Evolutionary conservation across 2,329 filamentous ascomycete species (phyloP).

Genomic region (Sclerotinia subarctica): DNA sequence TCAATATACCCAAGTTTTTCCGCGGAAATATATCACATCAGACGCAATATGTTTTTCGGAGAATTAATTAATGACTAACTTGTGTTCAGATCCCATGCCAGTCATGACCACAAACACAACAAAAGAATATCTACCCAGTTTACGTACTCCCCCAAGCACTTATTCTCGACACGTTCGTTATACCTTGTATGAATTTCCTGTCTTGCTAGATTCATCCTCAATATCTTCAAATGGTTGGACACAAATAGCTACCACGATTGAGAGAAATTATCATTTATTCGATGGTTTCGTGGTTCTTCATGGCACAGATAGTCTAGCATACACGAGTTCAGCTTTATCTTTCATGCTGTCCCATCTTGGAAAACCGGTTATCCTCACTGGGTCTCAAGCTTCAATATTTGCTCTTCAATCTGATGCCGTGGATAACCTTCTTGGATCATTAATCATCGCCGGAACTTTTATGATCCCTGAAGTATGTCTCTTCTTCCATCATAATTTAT

Average conservation of each 20-base stretch:
- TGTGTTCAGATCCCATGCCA: conserved; percentile 34
- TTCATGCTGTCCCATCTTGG: conserved; percentile 72
- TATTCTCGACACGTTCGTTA: conserved; percentile 65
- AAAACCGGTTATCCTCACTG: conserved; percentile 68
- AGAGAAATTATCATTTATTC: conserved; percentile 64
- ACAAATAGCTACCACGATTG: conserved; percentile 57
- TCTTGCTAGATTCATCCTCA: conserved; percentile 66
- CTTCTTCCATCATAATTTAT: conserved; percentile 70
- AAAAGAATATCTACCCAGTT: conserved; percentile 33
- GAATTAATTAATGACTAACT: conserved; percentile 11
- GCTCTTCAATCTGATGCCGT: conserved; percentile 69
- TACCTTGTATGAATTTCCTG: conserved; percentile 65
- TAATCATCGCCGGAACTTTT: conserved; percentile 70
- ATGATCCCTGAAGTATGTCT: conserved; percentile 73
- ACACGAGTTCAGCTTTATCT: conserved; percentile 67
- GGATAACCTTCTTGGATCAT: conserved; percentile 66
- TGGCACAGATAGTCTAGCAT: conserved; percentile 66
- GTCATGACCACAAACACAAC: conserved; percentile 33
- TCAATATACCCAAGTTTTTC: neutral
- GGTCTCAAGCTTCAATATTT: conserved; percentile 64
- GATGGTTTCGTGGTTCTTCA: conserved; percentile 72
- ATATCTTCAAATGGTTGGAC: conserved; percentile 71
- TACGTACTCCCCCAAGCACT: conserved; percentile 58
- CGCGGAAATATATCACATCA: neutral
- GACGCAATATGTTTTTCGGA: conserved; percentile 6